Percentiles rank a stretch among this genome's conserved stretches.
These are phyloP conservation scores for Chlorella sp. DNA, from an alignment of 139 green algal species.

Conservation along the genomic window DNA sequence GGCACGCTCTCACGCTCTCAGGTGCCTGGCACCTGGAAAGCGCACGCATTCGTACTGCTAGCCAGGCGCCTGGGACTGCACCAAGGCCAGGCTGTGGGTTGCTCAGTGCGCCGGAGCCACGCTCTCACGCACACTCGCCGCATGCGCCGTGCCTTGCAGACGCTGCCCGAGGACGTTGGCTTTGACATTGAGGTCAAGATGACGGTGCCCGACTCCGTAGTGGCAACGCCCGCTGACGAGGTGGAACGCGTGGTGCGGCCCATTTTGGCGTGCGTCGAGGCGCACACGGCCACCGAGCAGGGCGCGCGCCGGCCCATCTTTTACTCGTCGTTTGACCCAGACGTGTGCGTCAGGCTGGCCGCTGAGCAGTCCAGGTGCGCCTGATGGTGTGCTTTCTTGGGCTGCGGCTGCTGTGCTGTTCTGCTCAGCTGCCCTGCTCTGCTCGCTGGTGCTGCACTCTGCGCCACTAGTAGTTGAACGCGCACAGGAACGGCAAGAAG, in stretches of 20 bases:
- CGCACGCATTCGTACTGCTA: too few species aligned
- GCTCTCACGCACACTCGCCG: too few species aligned
- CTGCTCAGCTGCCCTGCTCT: too few species aligned
- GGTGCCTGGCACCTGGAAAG: too few species aligned
- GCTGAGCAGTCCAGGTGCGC: neutral
- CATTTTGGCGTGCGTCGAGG: conserved; percentile 6
- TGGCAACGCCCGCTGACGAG: neutral
- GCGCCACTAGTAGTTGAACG: too few species aligned
- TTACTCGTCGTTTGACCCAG: conserved; percentile 81
- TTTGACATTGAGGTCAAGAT: conserved; percentile 92
- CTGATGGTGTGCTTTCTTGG: too few species aligned
- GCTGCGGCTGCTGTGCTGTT: too few species aligned
- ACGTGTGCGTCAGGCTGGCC: conserved; percentile 48
- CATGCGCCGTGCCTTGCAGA: neutral
- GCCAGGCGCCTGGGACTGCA: too few species aligned
- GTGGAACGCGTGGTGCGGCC: conserved; percentile 3
- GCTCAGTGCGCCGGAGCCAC: too few species aligned
- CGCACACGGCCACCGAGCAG: neutral
- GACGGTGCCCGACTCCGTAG: conserved; percentile 9
- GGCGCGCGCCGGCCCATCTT: conserved; percentile 37
- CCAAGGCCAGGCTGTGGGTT: too few species aligned
- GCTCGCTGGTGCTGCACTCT: too few species aligned
- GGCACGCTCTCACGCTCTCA: too few species aligned
- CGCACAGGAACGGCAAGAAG: neutral
- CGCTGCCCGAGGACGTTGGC: conserved; percentile 47